Evolutionary conservation across 2,329 filamentous ascomycete genomes (phyloP).

Genomic region (Hypoxylon sp.): DNA sequence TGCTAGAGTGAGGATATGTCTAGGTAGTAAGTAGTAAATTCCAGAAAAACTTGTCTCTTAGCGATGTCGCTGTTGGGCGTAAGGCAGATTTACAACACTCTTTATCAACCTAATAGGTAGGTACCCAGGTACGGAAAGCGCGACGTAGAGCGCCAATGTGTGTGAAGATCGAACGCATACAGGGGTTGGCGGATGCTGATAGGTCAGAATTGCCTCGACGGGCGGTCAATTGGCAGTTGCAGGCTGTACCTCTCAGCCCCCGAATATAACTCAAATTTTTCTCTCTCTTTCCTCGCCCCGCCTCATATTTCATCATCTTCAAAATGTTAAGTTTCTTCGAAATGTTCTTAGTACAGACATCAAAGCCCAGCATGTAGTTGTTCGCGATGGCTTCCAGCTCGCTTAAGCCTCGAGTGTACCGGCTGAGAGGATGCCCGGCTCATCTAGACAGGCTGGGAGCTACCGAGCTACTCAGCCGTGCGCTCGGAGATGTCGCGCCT

Average conservation of each 20-base stretch:
- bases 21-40: background rate
- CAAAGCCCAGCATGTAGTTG: slow-evolving; percentile 7
- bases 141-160: background rate
- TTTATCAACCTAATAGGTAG: slow-evolving; percentile 2
- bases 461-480: slow-evolving; percentile 20
- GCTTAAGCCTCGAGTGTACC: slow-evolving; percentile 17
- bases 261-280: background rate
- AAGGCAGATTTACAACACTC: background rate
- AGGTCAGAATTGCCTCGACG: slow-evolving; percentile 6
- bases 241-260: background rate
- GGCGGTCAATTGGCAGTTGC: background rate
- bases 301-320: background rate
- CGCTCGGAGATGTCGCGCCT: slow-evolving; percentile 31
- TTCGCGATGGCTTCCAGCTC: slow-evolving; percentile 10
- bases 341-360: background rate
- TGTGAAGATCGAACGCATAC: background rate
- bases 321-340: background rate
- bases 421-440: slow-evolving; percentile 29
- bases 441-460: slow-evolving; percentile 22
- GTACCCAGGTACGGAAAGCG: background rate
- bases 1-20: background rate
- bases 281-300: background rate
- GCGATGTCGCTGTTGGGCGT: background rate
- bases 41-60: background rate
- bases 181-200: background rate